Conservation (phyloP, 2,329 filamentous ascomycete genomes). For the Cladophialophora chaetospira region DNA sequence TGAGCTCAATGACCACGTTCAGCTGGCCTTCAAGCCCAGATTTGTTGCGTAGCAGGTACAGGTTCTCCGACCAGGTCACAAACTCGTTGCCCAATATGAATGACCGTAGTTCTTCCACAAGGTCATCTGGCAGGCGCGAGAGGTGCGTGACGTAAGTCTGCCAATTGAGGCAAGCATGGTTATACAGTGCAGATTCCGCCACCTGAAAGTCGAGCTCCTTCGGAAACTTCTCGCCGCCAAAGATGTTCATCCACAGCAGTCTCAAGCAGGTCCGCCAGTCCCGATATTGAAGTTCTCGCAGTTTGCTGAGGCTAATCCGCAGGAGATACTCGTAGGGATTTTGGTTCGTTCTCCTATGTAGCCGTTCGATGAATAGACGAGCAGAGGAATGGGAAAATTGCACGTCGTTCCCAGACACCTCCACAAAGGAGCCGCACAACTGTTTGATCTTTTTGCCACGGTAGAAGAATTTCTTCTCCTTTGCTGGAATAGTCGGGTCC, state of each 20-base stretch:
- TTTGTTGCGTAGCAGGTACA: not conserved
- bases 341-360: not conserved
- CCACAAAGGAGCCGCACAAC: not conserved
- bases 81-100: not conserved
- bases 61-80: not conserved
- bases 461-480: not conserved
- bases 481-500: not conserved
- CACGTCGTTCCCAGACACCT: not conserved
- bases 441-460: not conserved
- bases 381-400: not conserved
- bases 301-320: not conserved
- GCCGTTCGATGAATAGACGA: not conserved
- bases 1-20: not conserved
- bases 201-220: not conserved
- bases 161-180: slow-evolving; percentile 1
- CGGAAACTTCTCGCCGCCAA: not conserved
- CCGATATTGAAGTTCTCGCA: not conserved
- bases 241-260: not conserved
- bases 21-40: not conserved
- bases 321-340: not conserved
- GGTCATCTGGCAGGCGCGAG: not conserved
- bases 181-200: not conserved
- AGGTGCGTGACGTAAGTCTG: not conserved
- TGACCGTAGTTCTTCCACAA: not conserved
- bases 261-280: not conserved